A percentile compares a stretch with the other conserved stretches of the same genome.
Conservation (phyloP, 1,139 yeast species). For the Pichia sp. region DNA sequence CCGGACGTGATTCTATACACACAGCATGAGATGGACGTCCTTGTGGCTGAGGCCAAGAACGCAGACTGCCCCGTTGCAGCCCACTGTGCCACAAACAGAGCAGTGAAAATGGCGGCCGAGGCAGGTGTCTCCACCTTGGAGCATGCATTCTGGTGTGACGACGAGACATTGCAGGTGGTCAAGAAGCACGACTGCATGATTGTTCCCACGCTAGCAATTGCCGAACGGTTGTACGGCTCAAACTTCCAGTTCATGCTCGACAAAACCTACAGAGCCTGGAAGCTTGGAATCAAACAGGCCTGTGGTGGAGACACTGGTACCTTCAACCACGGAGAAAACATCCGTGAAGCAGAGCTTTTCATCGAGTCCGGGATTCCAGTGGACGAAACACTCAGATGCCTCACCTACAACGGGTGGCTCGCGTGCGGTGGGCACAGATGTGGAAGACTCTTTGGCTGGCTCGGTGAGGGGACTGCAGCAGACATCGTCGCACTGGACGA, state of each 20-base stretch:
- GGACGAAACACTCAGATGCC: conserved; percentile 19
- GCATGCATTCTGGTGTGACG: conserved; percentile 27
- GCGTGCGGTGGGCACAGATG: conserved; percentile 27
- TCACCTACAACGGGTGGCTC: conserved; percentile 28
- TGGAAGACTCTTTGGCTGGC: conserved; percentile 27
- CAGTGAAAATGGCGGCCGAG: conserved; percentile 26
- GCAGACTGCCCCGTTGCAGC: conserved; percentile 29
- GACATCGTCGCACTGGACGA: conserved; percentile 26
- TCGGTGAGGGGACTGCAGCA: conserved; percentile 24
- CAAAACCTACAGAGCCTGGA: conserved; percentile 23
- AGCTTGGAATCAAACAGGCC: conserved; percentile 25
- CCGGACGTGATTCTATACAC: conserved; percentile 28
- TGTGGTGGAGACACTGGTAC: conserved; percentile 31
- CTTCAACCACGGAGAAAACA: conserved; percentile 28
- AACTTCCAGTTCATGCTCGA: conserved; percentile 20
- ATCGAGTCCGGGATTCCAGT: conserved; percentile 25
- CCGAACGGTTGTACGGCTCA: conserved; percentile 23
- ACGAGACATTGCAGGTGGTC: conserved; percentile 19
- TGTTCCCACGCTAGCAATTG: conserved; percentile 27
- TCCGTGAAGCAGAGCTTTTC: conserved; percentile 28
- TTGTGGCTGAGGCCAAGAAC: conserved; percentile 26
- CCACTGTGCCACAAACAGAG: conserved; percentile 27
- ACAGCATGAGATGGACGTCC: conserved; percentile 27
- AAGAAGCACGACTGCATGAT: conserved; percentile 22
- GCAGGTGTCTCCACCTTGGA: conserved; percentile 28